A percentile compares a stretch with the other conserved stretches of the same genome.
phyloP scores from a whole-genome alignment of 352 stramenopile species.

The Globisporangium acanthophoron region DNA sequence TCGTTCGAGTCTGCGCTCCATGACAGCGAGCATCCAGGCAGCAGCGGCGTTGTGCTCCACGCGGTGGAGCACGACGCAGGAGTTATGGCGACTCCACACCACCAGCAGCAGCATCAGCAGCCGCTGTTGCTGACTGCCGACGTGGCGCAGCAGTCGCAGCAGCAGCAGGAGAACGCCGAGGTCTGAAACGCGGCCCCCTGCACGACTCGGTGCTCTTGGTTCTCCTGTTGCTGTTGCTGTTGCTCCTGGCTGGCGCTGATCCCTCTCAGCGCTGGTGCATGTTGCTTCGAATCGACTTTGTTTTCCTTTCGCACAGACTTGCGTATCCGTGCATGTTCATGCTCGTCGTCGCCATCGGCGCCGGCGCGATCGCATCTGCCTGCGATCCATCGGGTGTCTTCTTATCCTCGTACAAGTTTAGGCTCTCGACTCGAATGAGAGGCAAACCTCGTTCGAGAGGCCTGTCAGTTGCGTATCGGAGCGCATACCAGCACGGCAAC shows the following conservation, averaged over 20 bases:
- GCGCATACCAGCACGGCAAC: not conserved
- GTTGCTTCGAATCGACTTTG: not conserved
- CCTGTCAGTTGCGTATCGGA: not conserved
- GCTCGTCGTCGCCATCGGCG: not conserved
- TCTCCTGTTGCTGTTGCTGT: not conserved
- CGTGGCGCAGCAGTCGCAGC: not conserved
- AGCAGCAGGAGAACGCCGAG: conserved; percentile 12
- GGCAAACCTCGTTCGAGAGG: no score
- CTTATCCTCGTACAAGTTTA: no score
- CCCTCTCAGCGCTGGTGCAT: not conserved
- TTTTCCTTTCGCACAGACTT: not conserved
- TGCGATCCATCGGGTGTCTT: not conserved
- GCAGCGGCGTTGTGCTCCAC: not conserved
- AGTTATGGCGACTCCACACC: not conserved
- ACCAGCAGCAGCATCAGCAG: not conserved
- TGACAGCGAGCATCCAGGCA: conserved; percentile 3
- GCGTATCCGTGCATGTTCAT: not conserved
- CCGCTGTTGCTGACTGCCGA: not conserved
- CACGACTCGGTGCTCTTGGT: not conserved
- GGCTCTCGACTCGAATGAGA: no score
- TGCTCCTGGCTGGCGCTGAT: not conserved
- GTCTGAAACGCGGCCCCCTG: conserved; percentile 12
- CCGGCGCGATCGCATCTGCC: no score
- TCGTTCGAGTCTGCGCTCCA: conserved; percentile 9
- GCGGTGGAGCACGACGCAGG: not conserved